Evolutionary conservation across 2,329 filamentous ascomycete species (phyloP), one percentile per base, ranked within the genome.

Genomic region (Lachnellula occidentalis): DNA sequence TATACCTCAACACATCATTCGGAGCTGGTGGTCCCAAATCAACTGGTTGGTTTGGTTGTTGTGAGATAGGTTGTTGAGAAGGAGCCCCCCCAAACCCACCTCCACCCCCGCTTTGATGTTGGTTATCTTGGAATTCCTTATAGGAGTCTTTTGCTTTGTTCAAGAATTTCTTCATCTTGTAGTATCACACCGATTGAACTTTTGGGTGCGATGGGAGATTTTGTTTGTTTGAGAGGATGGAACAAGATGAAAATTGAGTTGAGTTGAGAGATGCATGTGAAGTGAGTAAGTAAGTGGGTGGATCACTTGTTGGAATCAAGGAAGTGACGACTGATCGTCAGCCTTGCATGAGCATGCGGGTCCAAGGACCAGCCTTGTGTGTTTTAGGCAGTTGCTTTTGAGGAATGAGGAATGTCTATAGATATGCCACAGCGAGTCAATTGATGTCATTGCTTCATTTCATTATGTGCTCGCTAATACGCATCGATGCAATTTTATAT

Each of bases 1-100:
- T 76, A 62, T 83, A 84, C 49, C 78, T 73, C 27, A 78, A 66
- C 19, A 81, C 51, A 51, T 71, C 69, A 6, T 70, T 50, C 71
- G 72, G 55, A 50, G 66, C 61, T 57, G 69, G 55, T 2, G 61
- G 58, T 11, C 34, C 15, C 19, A 78, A 73, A 19, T 59, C 57
- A 11, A 66, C 65, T 2, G 61, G 59, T 31, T 66, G 60, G n/a
- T 53, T 50, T 43, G 58, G 55, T 6, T 61, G 49, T 19, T 58
- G 50, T 11, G 45, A 17, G 34, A 34, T 48, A 8, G 52, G 36
- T 52, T 53, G 37, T 50, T 48, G 53, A 45, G 51, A 34, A 41
- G 15, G 1, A 15, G 14, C 36, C n/a, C n/a, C 36, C 15, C 24
- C n/a, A n/a, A n/a, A n/a, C n/a, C n/a, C 27, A 1, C 8, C 27